Conservation (phyloP, 208 protist species). For the Leishmania major region DNA sequence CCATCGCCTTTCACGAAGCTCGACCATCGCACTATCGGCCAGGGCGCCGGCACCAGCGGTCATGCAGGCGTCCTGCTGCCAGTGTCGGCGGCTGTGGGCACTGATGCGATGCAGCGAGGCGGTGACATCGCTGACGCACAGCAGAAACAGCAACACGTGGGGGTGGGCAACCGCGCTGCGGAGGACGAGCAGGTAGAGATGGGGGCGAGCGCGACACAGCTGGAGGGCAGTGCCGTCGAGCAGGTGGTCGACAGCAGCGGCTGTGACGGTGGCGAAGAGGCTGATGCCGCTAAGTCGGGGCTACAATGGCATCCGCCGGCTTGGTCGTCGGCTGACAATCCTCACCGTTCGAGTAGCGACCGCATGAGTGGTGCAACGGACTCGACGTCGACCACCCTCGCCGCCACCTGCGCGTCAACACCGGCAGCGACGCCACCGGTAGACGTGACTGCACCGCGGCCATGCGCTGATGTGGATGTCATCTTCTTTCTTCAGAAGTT, state of each 20-base stretch:
- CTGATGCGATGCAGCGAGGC: background rate
- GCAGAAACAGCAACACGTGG: background rate
- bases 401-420: background rate
- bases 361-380: background rate
- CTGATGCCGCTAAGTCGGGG: background rate
- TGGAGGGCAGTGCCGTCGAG: background rate
- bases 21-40: background rate
- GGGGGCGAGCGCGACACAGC: background rate
- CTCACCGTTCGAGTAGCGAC: background rate
- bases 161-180: background rate
- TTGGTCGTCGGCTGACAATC: background rate
- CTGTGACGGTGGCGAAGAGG: background rate
- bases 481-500: conserved; percentile 59
- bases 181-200: background rate
- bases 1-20: background rate
- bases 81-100: background rate
- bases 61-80: background rate
- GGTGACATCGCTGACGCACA: background rate
- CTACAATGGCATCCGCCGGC: background rate
- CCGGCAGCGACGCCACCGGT: background rate
- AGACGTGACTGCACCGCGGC: background rate
- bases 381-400: background rate
- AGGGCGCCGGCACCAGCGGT: background rate
- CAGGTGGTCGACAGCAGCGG: background rate
- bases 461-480: conserved; percentile 17